A percentile compares a stretch with the other conserved stretches of the same genome.
Conservation (phyloP, 2,329 filamentous ascomycete species). For the Aquanectria penicillioides region DNA sequence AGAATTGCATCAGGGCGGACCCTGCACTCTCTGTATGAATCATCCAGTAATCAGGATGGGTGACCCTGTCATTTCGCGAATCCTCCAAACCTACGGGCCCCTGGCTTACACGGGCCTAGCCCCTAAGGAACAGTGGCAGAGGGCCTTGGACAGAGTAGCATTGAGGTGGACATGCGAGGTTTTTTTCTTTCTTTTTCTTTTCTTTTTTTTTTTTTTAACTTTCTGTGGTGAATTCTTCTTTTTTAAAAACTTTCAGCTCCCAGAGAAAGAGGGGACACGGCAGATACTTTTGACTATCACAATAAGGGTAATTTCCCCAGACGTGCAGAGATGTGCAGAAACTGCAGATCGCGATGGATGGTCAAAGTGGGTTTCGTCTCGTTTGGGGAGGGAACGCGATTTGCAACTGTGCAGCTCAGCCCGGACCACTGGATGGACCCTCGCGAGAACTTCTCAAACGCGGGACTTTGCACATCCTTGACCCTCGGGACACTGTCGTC, state of each 20-base stretch:
- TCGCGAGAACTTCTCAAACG: neutral
- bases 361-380: neutral
- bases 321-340: conserved; percentile 2
- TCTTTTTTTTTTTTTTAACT: too few relatives aligned
- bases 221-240: too few relatives aligned
- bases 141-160: too few relatives aligned
- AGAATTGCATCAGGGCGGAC: neutral
- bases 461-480: too few relatives aligned
- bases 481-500: too few relatives aligned
- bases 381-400: too few relatives aligned
- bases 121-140: neutral
- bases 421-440: neutral
- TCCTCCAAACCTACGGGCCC: conserved; percentile 9
- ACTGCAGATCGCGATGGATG: conserved; percentile 14
- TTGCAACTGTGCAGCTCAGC: neutral
- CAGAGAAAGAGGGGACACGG: too few relatives aligned
- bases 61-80: conserved; percentile 40
- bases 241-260: too few relatives aligned
- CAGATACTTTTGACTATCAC: neutral
- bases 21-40: conserved; percentile 9
- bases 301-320: conserved; percentile 17
- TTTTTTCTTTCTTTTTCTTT: too few relatives aligned
- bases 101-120: conserved; percentile 9
- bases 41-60: conserved; percentile 33
- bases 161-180: too few relatives aligned